phyloP scores from a whole-genome alignment of 345 rosid species.

The Syzygium aqueum region DNA sequence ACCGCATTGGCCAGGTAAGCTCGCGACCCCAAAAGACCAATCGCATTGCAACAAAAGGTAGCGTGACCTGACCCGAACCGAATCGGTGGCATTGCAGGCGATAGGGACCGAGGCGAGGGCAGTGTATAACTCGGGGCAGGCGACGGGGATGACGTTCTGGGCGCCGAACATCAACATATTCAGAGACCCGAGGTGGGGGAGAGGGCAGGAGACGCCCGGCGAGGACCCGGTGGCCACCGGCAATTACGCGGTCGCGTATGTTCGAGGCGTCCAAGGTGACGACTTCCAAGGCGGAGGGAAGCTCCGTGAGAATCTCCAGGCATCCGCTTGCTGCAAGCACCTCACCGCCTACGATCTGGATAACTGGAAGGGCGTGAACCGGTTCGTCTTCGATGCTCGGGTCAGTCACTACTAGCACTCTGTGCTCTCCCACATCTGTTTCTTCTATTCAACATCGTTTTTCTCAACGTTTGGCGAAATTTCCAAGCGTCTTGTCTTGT shows the following conservation, averaged over 20 bases:
- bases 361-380: constrained; percentile 61
- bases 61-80: not conserved
- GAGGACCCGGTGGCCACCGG: constrained; percentile 68
- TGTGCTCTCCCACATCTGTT: not conserved
- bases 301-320: constrained; percentile 31
- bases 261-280: constrained; percentile 75
- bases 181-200: constrained; percentile 92
- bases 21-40: not conserved
- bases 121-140: constrained; percentile 56
- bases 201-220: constrained; percentile 91
- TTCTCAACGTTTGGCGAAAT: not conserved
- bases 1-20: constrained; percentile 73
- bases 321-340: constrained; percentile 87
- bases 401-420: constrained; percentile 1
- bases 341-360: constrained; percentile 92
- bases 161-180: constrained; percentile 79
- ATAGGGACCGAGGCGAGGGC: constrained; percentile 68
- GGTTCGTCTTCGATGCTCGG: constrained; percentile 68
- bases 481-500: not conserved
- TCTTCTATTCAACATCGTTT: not conserved
- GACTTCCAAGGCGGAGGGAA: constrained; percentile 31
- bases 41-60: not conserved
- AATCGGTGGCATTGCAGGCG: constrained; percentile 10
- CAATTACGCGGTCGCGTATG: constrained; percentile 57
- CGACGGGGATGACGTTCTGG: constrained; percentile 69